Evolutionary conservation across 1,139 yeast species (phyloP).

Genomic region (Hyphopichia khmerensis): DNA sequence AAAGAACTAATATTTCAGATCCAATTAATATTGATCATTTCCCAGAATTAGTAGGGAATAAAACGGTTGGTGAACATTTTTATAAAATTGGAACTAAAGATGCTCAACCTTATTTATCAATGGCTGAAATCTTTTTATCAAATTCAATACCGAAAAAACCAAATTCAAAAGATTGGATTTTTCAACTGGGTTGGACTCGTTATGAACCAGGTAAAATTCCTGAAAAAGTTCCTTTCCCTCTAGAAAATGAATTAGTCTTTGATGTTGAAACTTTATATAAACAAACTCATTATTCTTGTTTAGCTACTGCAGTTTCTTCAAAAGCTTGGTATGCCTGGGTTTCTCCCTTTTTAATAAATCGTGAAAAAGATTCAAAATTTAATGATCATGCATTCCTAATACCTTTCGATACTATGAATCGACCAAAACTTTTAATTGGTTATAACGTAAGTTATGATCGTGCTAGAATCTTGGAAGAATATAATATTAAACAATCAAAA

Average conservation of each 20-base stretch:
- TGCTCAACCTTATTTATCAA: slow-evolving; percentile 57
- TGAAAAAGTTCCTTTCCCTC: slow-evolving; percentile 62
- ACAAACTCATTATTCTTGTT: slow-evolving; percentile 66
- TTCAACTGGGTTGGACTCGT: slow-evolving; percentile 79
- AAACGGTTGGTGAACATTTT: slow-evolving; percentile 80
- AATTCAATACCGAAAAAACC: slow-evolving; percentile 46
- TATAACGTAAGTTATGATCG: slow-evolving; percentile 92
- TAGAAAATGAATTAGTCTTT: slow-evolving; percentile 67
- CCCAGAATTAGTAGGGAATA: slow-evolving; percentile 67
- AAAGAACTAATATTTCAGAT: slow-evolving; percentile 62
- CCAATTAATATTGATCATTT: slow-evolving; percentile 60
- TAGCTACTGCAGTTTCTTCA: slow-evolving; percentile 79
- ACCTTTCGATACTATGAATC: slow-evolving; percentile 58
- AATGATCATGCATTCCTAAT: slow-evolving; percentile 63
- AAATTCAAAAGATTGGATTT: slow-evolving; percentile 42
- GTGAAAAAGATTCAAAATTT: slow-evolving; percentile 29
- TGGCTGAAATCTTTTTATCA: slow-evolving; percentile 41
- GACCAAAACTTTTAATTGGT: slow-evolving; percentile 70
- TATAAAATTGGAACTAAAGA: slow-evolving; percentile 62
- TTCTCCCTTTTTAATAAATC: slow-evolving; percentile 71
- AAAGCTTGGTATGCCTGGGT: slow-evolving; percentile 96
- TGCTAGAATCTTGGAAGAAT: slow-evolving; percentile 83
- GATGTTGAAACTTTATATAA: slow-evolving; percentile 90
- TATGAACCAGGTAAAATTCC: slow-evolving; percentile 60
- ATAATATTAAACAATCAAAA: slow-evolving; percentile 61